Conservation (phyloP, 2,329 filamentous ascomycete species). For the Beauveria caledonica region DNA sequence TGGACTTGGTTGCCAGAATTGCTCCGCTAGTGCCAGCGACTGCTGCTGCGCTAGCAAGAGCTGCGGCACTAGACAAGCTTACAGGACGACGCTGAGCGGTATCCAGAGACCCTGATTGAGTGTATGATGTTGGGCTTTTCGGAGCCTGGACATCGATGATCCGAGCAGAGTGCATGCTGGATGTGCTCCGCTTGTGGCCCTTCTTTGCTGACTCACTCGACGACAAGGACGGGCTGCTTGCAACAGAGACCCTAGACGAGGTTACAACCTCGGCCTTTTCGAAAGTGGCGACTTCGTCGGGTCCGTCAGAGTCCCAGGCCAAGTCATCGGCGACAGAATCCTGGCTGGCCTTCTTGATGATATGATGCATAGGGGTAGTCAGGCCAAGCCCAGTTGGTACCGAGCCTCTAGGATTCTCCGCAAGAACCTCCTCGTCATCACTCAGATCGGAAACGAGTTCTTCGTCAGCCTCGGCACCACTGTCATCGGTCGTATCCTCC, state of each 20-base stretch:
- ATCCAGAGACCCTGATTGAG: constrained; percentile 41
- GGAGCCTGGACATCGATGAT: constrained; percentile 48
- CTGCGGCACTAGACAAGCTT: constrained; percentile 33
- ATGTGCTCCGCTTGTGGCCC: constrained; percentile 29
- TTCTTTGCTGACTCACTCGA: constrained; percentile 38
- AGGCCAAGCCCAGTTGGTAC: constrained; percentile 5
- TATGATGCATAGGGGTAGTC: background rate
- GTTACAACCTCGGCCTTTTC: constrained; percentile 53
- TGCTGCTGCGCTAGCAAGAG: constrained; percentile 20
- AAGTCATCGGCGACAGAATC: background rate
- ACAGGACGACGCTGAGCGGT: constrained; percentile 33
- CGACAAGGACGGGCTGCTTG: constrained; percentile 41
- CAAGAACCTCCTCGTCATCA: background rate
- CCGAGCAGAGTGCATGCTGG: constrained; percentile 48
- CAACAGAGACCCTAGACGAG: constrained; percentile 47
- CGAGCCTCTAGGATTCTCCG: background rate
- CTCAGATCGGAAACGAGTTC: constrained; percentile 1
- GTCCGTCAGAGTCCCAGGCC: constrained; percentile 25
- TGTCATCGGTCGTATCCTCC: background rate
- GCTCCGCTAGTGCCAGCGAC: constrained; percentile 10
- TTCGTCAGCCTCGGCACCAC: background rate
- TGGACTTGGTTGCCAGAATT: constrained; percentile 12
- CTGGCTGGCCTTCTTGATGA: background rate
- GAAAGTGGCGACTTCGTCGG: constrained; percentile 35
- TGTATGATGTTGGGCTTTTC: constrained; percentile 38